phyloP scores from a whole-genome alignment of 2,329 filamentous ascomycete species.

The Colletotrichum endophyticum region DNA sequence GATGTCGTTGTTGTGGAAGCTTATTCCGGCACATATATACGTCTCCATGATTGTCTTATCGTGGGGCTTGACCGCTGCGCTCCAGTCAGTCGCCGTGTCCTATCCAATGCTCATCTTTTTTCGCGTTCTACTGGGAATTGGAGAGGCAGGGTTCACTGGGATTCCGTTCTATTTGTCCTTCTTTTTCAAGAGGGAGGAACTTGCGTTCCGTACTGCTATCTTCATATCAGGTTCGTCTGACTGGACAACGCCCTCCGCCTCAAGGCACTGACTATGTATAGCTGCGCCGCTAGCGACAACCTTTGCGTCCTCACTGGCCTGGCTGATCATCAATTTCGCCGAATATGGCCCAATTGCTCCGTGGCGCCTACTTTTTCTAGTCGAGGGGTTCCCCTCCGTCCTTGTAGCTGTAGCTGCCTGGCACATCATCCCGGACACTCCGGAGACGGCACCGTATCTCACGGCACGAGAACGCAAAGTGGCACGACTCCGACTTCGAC shows the following conservation, averaged over 20 bases:
- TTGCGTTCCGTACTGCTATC: conserved; percentile 84
- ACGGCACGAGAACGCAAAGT: conserved; percentile 70
- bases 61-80: conserved; percentile 80
- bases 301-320: conserved; percentile 81
- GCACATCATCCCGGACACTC: conserved; percentile 77
- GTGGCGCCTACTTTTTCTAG: conserved; percentile 84
- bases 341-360: conserved; percentile 72
- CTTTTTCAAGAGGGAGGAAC: conserved; percentile 70
- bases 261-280: conserved; percentile 51
- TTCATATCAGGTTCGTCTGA: conserved; percentile 72
- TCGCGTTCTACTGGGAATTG: conserved; percentile 63
- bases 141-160: conserved; percentile 69
- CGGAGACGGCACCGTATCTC: conserved; percentile 68
- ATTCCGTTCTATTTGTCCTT: conserved; percentile 69
- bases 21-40: conserved; percentile 66
- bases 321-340: conserved; percentile 75
- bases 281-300: conserved; percentile 83
- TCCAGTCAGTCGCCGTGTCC: conserved; percentile 71
- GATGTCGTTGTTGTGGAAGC: conserved; percentile 67
- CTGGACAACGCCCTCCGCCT: conserved; percentile 35
- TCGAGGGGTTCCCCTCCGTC: conserved; percentile 86
- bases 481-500: conserved; percentile 70
- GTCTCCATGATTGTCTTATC: conserved; percentile 68
- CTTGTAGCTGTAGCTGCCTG: conserved; percentile 76
- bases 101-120: conserved; percentile 64